Base-by-base conservation (phyloP, 2,329 filamentous ascomycete species). In the Trichoderma sp. region DNA sequence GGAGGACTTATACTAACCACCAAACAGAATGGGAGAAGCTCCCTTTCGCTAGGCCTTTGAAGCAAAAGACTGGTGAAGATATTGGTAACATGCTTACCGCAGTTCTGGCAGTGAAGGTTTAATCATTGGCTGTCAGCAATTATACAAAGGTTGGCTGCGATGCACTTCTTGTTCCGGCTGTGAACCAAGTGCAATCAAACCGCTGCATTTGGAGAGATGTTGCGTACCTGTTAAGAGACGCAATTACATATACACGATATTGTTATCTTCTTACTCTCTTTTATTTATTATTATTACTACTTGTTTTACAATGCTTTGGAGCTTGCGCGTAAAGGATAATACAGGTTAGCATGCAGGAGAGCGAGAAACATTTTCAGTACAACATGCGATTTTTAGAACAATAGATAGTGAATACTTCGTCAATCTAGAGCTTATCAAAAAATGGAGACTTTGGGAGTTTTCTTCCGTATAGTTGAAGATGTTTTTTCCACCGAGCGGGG, bases 21-120 rank as follows among this genome's bases (percentile, higher is more conserved):
- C 8, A 7, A 17, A 13, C 17, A 68, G 66, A 68, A 13, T 50
- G n/a, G 36, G 66, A 68, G n/a, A 39, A 39, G 0, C 55, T 68
- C n/a, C 55, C 66, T 26, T 68, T 23, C 30, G 8, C 66, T 9
- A 68, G n/a, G 17, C 66, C 66, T 6, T 12, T 34, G 15, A 68
- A 17, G 15, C 66, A 68, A 30, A 68, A 68, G 36, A 50, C 36
- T 9, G n/a, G n/a, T n/a, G n/a, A 9, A 9, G 65, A 68, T 47
- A 61, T 68, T 17, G 20, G 13, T 5, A 20, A n/a, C 15, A 61
- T 68, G 36, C 34, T 68, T 34, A 15, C 26, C 23, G n/a, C 9
- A 17, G 36, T 68, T 26, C 1, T 9, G n/a, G 66, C 55, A 13
- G 66, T 61, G 13, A 13, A 50, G 20, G 66, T 61, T 5, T 68